Evolutionary conservation across 805 yeast genomes (phyloP), one percentile per base, ranked within the genome.

Genomic region (Saccharomycopsis sp.): DNA sequence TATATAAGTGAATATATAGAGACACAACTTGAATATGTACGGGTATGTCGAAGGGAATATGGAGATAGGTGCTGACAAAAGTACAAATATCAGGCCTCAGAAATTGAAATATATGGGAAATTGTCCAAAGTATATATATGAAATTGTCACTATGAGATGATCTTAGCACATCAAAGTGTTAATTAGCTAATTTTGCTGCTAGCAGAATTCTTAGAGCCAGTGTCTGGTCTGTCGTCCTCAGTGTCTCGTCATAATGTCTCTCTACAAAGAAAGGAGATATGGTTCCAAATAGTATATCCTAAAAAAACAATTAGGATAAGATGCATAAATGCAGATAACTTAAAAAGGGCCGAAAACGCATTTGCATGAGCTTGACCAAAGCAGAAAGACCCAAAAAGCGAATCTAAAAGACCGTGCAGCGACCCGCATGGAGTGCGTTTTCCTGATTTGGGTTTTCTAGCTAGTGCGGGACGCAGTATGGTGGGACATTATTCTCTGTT

Each of bases 321-420:
- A 44, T 44, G 49, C 49, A 44, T 44, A 44, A 44, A 44, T 44
- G 49, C 49, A 44, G 12, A 17, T 44, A 44, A 44, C 49, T 44
- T 44, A 12, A 44, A 44, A 12, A 3, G 49, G 49, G 19, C 5
- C 20, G 22, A 44, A 44, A 44, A 44, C 49, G 49, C 19, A 44
- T 44, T 17, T 44, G 49, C 49, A 44, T 44, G 22, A 44, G 22
- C 22, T n/a, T 44, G 22, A n/a, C 49, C 3, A 44, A 44, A 44
- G 22, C 22, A 44, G 49, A 17, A 44, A 44, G 49, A 44, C 19
- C 49, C 49, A 44, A 44, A 44, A 44, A 44, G 49, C 49, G 22
- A 44, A 44, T 44, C 49, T 44, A 44, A 44, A 44, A 44, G 22
- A 44, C 49, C 49, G 49, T 44, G 22, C 49, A 44, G 22, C 22